Evolutionary conservation across 140 eudicot species (phyloP).

Genomic region (Bidens hawaiensis): DNA sequence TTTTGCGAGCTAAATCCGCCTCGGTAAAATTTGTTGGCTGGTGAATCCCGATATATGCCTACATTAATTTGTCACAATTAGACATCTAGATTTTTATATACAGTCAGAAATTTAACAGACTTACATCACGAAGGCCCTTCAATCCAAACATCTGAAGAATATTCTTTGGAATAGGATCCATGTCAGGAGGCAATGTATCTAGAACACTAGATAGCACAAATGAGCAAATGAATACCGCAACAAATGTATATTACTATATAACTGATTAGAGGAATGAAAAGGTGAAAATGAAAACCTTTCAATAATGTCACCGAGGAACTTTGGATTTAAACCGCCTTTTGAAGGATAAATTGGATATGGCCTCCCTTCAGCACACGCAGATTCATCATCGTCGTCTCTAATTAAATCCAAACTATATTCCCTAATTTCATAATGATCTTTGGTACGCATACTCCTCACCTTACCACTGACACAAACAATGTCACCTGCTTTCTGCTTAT

Average conservation of each 20-base stretch:
- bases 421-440: constrained; percentile 87
- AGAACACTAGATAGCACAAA: constrained; percentile 53
- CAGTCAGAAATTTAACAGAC: constrained; percentile 21
- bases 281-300: constrained; percentile 53
- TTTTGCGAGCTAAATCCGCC: constrained; percentile 92
- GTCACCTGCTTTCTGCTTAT: constrained; percentile 81
- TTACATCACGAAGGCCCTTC: constrained; percentile 67
- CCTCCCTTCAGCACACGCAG: constrained; percentile 57
- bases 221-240: constrained; percentile 20
- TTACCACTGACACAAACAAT: constrained; percentile 92
- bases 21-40: constrained; percentile 59
- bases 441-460: constrained; percentile 65
- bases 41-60: constrained; percentile 96
- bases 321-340: constrained; percentile 79
- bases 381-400: constrained; percentile 49
- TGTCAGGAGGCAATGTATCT: constrained; percentile 46
- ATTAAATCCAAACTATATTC: constrained; percentile 76
- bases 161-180: constrained; percentile 82
- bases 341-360: constrained; percentile 94
- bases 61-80: constrained; percentile 21
- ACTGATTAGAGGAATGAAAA: constrained; percentile 8
- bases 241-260: neutral
- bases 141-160: constrained; percentile 67
- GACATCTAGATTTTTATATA: neutral
- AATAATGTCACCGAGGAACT: constrained; percentile 55